Conservation (phyloP, 768 basidiomycete genomes). For the Psilocybe subaeruginosa region DNA sequence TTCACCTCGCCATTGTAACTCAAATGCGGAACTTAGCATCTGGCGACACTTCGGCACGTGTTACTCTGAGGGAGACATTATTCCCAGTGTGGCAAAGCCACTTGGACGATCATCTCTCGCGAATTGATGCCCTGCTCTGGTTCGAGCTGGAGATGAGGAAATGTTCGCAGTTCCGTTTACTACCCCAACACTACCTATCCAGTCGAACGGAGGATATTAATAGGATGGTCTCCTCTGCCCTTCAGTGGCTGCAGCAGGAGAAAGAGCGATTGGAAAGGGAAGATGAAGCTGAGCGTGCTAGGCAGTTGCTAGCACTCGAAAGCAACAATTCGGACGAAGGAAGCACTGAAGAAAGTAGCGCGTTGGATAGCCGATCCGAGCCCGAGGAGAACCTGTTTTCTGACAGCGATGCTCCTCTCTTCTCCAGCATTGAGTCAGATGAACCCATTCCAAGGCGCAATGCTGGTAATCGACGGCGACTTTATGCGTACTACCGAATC, state of each 20-base stretch:
- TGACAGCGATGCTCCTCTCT: too few species aligned
- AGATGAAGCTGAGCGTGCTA: background rate
- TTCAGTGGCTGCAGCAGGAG: conserved; percentile 9
- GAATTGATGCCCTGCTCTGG: conserved; percentile 17
- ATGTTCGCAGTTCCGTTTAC: background rate
- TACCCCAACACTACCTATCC: background rate
- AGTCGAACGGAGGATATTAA: conserved; percentile 9
- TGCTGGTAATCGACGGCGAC: too few species aligned
- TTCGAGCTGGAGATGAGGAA: conserved; percentile 11
- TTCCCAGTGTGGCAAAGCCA: conserved; percentile 16
- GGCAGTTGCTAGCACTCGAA: background rate
- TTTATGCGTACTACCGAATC: too few species aligned
- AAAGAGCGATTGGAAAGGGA: conserved; percentile 7
- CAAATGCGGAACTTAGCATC: background rate
- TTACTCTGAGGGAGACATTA: background rate
- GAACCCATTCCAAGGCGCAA: too few species aligned
- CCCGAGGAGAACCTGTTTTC: too few species aligned
- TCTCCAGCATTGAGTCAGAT: too few species aligned
- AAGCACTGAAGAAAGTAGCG: background rate
- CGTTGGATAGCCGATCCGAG: too few species aligned
- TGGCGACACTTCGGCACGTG: background rate
- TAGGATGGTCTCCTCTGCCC: conserved; percentile 7
- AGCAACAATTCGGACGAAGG: background rate
- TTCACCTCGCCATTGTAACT: background rate
- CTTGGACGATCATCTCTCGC: conserved; percentile 12